phyloP scores from a whole-genome alignment of 2,329 filamentous ascomycete genomes.

The Trichoderma sp. region DNA sequence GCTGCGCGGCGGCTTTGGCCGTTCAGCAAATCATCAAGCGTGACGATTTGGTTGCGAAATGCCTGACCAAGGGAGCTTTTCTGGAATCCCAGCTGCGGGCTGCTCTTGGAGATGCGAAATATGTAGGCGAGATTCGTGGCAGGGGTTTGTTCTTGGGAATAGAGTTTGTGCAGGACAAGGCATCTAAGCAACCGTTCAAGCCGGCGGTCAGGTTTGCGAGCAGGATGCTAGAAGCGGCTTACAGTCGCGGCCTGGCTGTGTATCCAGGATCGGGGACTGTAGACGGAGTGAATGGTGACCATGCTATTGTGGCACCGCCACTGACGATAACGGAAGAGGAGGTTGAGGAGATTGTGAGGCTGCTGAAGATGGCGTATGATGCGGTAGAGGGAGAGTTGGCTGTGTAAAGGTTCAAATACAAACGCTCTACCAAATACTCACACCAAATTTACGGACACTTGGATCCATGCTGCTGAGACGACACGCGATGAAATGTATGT shows the following conservation, averaged over 20 bases:
- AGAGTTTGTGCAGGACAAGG: slow-evolving; percentile 41
- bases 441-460: background rate
- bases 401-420: background rate
- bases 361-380: slow-evolving; percentile 20
- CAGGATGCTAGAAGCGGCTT: slow-evolving; percentile 31
- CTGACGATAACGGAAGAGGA: slow-evolving; percentile 54
- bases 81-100: slow-evolving; percentile 44
- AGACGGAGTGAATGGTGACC: slow-evolving; percentile 61
- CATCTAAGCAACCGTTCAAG: slow-evolving; percentile 36
- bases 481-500: background rate
- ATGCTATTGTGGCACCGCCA: slow-evolving; percentile 67
- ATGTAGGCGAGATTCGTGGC: slow-evolving; percentile 61
- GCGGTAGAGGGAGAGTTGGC: slow-evolving; percentile 3
- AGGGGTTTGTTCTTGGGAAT: slow-evolving; percentile 51
- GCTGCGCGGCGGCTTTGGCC: slow-evolving; percentile 59
- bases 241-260: slow-evolving; percentile 40
- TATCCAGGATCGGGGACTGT: slow-evolving; percentile 63
- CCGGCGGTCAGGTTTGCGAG: slow-evolving; percentile 28
- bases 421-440: background rate
- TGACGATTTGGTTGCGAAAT: slow-evolving; percentile 57
- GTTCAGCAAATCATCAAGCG: slow-evolving; percentile 58
- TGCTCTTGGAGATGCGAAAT: slow-evolving; percentile 41
- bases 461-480: background rate
- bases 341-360: slow-evolving; percentile 19
- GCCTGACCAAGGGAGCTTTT: slow-evolving; percentile 49